Conservation (phyloP, 192 early-diverging fungal species). For the Backusella liffmaniae region DNA sequence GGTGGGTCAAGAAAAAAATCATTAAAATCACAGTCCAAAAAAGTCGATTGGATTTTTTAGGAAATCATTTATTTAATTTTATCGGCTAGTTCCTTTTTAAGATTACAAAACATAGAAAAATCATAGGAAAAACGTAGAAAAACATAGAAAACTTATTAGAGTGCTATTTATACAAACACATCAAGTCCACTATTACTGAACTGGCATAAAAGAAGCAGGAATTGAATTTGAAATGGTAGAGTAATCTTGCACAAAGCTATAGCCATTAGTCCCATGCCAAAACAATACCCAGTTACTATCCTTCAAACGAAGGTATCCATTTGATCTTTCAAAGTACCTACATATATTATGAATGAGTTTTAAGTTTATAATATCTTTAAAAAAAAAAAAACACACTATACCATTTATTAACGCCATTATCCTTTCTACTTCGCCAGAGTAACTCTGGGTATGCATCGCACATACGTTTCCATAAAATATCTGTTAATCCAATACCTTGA, state of each 20-base stretch:
- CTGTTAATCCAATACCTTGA: constrained; percentile 92
- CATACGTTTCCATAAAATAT: constrained; percentile 90
- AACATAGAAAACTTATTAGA: no score
- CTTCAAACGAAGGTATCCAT: constrained; percentile 67
- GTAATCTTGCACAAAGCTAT: constrained; percentile 19
- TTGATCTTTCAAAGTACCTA: constrained; percentile 88
- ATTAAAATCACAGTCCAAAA: no score
- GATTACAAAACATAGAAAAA: no score
- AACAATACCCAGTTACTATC: constrained; percentile 85
- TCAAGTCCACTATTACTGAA: not conserved
- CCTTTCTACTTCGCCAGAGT: constrained; percentile 80
- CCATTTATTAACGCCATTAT: constrained; percentile 95
- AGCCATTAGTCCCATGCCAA: constrained; percentile 69
- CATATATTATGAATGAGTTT: not conserved
- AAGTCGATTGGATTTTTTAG: no score
- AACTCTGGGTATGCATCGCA: constrained; percentile 65
- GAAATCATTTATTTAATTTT: no score
- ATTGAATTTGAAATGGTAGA: constrained; percentile 25
- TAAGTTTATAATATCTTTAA: not conserved
- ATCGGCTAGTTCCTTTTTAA: no score
- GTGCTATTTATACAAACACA: not conserved
- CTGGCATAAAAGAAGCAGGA: constrained; percentile 28
- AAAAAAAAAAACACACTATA: constrained; percentile 29
- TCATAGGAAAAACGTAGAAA: no score
- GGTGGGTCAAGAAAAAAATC: no score